phyloP scores from a whole-genome alignment of 768 basidiomycete species.

The Boletus sensibilis region DNA sequence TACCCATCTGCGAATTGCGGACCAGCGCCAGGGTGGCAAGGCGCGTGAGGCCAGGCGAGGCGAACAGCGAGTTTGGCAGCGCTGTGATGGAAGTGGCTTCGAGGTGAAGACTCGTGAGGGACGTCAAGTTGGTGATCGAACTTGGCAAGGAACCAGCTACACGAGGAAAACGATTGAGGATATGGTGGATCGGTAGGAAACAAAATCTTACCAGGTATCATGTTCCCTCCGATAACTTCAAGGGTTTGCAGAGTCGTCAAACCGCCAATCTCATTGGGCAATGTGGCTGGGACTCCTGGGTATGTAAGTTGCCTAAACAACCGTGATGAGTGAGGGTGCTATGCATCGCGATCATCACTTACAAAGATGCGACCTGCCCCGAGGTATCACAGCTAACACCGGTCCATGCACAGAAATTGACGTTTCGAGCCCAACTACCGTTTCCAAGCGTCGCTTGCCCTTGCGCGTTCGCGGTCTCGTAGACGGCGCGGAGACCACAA shows the following conservation, averaged over 20 bases:
- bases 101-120: conserved; percentile 40
- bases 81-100: conserved; percentile 41
- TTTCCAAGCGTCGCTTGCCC: conserved; percentile 41
- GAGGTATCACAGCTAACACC: conserved; percentile 44
- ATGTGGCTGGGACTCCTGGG: conserved; percentile 45
- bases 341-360: conserved; percentile 16
- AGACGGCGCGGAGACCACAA: conserved; percentile 46
- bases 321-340: neutral
- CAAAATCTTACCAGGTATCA: conserved; percentile 39
- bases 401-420: conserved; percentile 46
- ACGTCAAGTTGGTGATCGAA: conserved; percentile 37
- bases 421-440: conserved; percentile 45
- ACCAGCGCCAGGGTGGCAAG: conserved; percentile 39
- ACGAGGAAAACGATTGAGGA: neutral
- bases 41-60: conserved; percentile 31
- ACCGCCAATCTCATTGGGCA: conserved; percentile 43
- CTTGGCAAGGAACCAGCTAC: conserved; percentile 43
- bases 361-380: conserved; percentile 44
- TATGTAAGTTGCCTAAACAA: conserved; percentile 38
- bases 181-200: neutral
- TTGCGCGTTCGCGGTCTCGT: conserved; percentile 36
- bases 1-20: conserved; percentile 41
- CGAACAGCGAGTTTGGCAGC: conserved; percentile 35
- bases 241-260: conserved; percentile 40
- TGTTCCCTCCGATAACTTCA: conserved; percentile 40